These are phyloP conservation scores for Gnetum montanum DNA, from an alignment of 75 land plant species.

Conservation along the genomic window DNA sequence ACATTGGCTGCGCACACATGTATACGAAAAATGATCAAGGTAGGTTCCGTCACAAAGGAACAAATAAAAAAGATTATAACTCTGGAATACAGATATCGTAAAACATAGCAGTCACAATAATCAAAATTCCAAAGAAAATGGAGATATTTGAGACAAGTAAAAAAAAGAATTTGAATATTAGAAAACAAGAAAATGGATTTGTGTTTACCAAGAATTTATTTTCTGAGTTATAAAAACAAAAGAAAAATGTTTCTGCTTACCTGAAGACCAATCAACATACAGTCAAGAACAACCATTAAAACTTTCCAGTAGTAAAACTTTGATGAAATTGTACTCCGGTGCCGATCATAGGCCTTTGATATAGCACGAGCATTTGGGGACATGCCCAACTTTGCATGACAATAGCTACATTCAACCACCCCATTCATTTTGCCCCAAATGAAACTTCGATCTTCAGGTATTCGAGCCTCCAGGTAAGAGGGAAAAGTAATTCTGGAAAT, in stretches of 20 bases:
- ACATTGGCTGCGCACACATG: too few species aligned
- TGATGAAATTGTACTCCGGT: constrained; percentile 51
- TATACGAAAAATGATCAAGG: too few species aligned
- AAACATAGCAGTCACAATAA: too few species aligned
- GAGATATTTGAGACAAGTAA: neutral
- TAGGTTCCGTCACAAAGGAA: too few species aligned
- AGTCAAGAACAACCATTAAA: constrained; percentile 79
- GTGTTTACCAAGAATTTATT: too few species aligned
- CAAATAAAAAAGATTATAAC: too few species aligned
- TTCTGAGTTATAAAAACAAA: too few species aligned
- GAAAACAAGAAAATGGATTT: too few species aligned
- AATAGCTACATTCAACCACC: constrained; percentile 82
- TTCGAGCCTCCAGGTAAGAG: too few species aligned
- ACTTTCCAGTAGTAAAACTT: constrained; percentile 49
- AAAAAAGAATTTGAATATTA: neutral
- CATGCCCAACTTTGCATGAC: constrained; percentile 56
- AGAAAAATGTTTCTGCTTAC: too few species aligned
- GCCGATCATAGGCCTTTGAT: constrained; percentile 81
- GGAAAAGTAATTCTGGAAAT: too few species aligned
- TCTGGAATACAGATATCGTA: too few species aligned
- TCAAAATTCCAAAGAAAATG: neutral
- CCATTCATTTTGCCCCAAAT: constrained; percentile 59
- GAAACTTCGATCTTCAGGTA: neutral
- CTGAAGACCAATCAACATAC: constrained; percentile 83
- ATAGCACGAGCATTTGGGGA: constrained; percentile 43